These are phyloP conservation scores for Blastobotrys apis DNA, from an alignment of 1,139 yeast species.

Conservation along the genomic window DNA sequence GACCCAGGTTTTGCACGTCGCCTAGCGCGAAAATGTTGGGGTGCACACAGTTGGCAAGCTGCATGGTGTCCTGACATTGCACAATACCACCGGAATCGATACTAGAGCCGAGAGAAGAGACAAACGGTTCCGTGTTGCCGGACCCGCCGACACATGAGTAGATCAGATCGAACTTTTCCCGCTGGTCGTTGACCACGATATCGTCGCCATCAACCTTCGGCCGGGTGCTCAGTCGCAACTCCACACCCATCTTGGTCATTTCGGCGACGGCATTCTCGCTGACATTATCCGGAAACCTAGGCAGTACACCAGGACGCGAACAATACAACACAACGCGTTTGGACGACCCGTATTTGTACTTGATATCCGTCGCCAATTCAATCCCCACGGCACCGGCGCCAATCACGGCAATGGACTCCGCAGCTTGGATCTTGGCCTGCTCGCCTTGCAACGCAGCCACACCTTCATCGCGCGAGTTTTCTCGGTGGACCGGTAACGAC, in stretches of 20 bases:
- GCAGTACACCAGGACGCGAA: conserved; percentile 17
- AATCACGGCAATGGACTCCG: conserved; percentile 21
- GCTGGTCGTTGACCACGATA: conserved; percentile 12
- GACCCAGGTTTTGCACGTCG: conserved; percentile 17
- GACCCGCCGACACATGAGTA: conserved; percentile 19
- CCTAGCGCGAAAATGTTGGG: conserved; percentile 23
- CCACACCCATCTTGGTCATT: conserved; percentile 17
- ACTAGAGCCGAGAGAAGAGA: conserved; percentile 7
- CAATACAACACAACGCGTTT: conserved; percentile 18
- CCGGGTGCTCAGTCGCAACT: conserved; percentile 14
- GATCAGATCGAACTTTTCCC: conserved; percentile 15
- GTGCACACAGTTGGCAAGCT: conserved; percentile 16
- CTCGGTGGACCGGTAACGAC: conserved; percentile 9
- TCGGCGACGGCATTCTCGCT: conserved; percentile 14
- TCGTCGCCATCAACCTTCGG: conserved; percentile 6
- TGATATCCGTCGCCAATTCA: conserved; percentile 26
- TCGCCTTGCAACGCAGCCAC: neutral
- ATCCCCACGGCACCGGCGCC: conserved; percentile 29
- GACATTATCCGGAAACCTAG: conserved; percentile 16
- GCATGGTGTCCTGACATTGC: conserved; percentile 20
- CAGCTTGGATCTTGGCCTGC: conserved; percentile 13
- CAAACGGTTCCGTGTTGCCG: conserved; percentile 14
- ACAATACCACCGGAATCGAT: conserved; percentile 19
- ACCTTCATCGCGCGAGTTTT: conserved; percentile 8
- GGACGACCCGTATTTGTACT: conserved; percentile 18